Evolutionary conservation across 1,284 basidiomycete species (phyloP), one percentile per base, ranked within the genome.

Genomic region (Heterobasidion irregulare): DNA sequence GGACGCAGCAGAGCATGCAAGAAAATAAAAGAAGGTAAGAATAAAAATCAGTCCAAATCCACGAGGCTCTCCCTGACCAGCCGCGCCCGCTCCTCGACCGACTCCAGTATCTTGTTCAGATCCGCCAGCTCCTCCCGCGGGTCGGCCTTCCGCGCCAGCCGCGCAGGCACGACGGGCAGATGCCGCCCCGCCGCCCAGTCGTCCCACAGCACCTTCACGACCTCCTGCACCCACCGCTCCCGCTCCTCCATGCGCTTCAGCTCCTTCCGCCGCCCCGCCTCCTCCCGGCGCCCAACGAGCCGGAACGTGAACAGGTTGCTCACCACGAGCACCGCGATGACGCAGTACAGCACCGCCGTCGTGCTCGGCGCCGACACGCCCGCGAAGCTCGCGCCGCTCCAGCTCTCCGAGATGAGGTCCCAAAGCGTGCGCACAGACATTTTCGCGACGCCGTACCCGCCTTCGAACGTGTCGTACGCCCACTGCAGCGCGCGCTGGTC

Each of bases 381-480:
- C 26, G 26, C 26, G 26, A 26, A 26, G 26, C 26, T 26, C 26
- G 26, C 26, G 26, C 26, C 26, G 26, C 26, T 26, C 26, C 26
- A 26, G 26, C 26, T 26, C 26, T 26, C 26, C 2, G 2, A 3
- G 2, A 26, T 26, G 26, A 26, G 26, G 26, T 26, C 26, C 26
- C 1, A 3, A 2, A 26, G 26, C 26, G 26, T 26, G 26, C 26
- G 26, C 26, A 26, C 26, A 2, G 26, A 26, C 26, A 26, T 26
- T 63, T 75, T 76, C 50, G 83, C 83, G 54, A 94, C 92, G 57
- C 78, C 75, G 56, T 76, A 75, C 2, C 88, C 83, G 7, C 87
- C 88, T 44, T 84, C 83, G 64, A 92, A 77, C 19, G 88, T 89
- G 64, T 95, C 92, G 69, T 86, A 83, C 1, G 89, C 89, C 82